phyloP scores from a whole-genome alignment of 1,139 yeast species.

The Geotrichum restrictum region DNA sequence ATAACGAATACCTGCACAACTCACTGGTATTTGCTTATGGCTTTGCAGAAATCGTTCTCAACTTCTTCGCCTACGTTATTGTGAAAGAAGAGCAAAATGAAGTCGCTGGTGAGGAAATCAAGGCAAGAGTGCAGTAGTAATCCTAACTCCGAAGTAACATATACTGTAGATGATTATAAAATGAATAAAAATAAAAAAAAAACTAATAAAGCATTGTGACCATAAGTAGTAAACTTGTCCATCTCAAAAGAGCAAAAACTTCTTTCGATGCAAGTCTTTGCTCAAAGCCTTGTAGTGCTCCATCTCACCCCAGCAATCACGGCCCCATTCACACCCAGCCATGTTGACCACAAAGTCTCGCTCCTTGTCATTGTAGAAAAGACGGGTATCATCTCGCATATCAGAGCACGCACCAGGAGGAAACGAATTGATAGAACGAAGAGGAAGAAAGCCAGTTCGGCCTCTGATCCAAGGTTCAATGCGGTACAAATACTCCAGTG shows the following conservation, averaged over 20 bases:
- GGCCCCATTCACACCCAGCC: constrained; percentile 98
- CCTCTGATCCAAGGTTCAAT: constrained; percentile 88
- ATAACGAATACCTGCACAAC: constrained; percentile 42
- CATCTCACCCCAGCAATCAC: constrained; percentile 98
- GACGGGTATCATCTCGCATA: constrained; percentile 69
- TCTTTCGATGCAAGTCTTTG: constrained; percentile 48
- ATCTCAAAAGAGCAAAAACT: constrained; percentile 35
- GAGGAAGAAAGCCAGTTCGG: constrained; percentile 77
- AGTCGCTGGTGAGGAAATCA: constrained; percentile 12
- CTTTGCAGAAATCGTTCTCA: constrained; percentile 45
- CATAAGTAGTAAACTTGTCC: neutral
- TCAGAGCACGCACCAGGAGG: constrained; percentile 90
- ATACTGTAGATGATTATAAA: neutral
- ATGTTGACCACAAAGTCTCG: constrained; percentile 88
- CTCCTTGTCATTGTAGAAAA: constrained; percentile 59
- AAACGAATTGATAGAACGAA: constrained; percentile 80
- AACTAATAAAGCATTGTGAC: too few species aligned
- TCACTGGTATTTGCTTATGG: constrained; percentile 50
- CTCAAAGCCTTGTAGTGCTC: constrained; percentile 73
- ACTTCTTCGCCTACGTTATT: constrained; percentile 33
- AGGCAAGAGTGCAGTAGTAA: constrained; percentile 12
- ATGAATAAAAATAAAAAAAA: neutral
- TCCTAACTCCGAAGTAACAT: neutral
- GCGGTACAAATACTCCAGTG: constrained; percentile 74
- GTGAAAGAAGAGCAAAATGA: constrained; percentile 42